Evolutionary conservation across 768 basidiomycete species (phyloP).

Genomic region (Termitomyces titanicus): DNA sequence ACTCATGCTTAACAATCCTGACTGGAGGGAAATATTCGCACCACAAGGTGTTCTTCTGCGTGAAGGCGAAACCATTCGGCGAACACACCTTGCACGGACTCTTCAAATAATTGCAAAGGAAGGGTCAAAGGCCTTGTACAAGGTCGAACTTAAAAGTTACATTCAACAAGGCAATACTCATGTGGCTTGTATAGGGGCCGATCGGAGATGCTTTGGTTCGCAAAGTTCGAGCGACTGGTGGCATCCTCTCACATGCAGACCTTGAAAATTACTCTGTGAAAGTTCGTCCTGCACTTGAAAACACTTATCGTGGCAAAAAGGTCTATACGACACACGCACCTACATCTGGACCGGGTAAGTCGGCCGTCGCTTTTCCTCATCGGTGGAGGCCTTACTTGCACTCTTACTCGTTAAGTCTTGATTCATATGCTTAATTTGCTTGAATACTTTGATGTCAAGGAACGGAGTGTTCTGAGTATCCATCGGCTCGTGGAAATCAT

Average conservation of each 20-base stretch:
- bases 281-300: conserved; percentile 69
- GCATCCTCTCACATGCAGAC: conserved; percentile 77
- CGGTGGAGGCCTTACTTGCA: not conserved
- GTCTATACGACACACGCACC: conserved; percentile 87
- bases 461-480: conserved; percentile 57
- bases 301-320: conserved; percentile 72
- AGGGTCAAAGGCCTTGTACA: conserved; percentile 83
- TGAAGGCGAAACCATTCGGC: conserved; percentile 70
- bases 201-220: conserved; percentile 78
- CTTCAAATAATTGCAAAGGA: conserved; percentile 68
- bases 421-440: conserved; percentile 89
- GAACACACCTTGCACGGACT: conserved; percentile 76
- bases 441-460: conserved; percentile 63
- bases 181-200: conserved; percentile 52
- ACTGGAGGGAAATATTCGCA: conserved; percentile 84
- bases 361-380: not conserved
- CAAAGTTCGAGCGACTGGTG: conserved; percentile 70
- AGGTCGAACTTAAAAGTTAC: conserved; percentile 44
- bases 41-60: conserved; percentile 66
- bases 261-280: conserved; percentile 65
- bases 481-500: conserved; percentile 84
- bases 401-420: conserved; percentile 44
- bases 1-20: conserved; percentile 64
- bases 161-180: too few relatives aligned
- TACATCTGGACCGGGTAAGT: conserved; percentile 69